phyloP scores from a whole-genome alignment of 1,284 basidiomycete genomes.

The Leucoagaricus sp. region DNA sequence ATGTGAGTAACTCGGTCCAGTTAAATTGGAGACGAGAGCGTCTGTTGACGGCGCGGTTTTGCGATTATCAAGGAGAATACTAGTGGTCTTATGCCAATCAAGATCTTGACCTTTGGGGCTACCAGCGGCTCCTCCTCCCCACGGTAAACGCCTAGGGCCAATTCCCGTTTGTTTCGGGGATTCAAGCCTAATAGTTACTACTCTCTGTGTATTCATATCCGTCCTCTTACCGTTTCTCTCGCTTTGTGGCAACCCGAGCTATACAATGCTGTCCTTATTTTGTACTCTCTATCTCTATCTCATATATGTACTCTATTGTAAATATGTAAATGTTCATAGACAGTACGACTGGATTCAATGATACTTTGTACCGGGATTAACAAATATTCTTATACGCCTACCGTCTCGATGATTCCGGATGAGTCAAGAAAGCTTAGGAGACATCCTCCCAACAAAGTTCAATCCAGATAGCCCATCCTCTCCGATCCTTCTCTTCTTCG shows the following conservation, averaged over 20 bases:
- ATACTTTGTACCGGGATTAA: background rate
- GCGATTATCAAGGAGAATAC: slow-evolving; percentile 35
- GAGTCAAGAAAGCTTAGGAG: background rate
- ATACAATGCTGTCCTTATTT: background rate
- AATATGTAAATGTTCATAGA: background rate
- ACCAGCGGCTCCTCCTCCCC: slow-evolving; percentile 20
- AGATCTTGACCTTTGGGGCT: slow-evolving; percentile 46
- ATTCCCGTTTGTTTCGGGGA: background rate
- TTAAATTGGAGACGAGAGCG: no score
- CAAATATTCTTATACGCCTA: background rate
- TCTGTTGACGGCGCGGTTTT: no score
- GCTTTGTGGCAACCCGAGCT: background rate
- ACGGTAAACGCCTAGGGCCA: background rate
- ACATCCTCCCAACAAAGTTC: slow-evolving; percentile 49
- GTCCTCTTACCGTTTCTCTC: background rate
- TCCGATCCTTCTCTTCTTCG: slow-evolving; percentile 64
- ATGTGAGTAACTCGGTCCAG: slow-evolving; percentile 31
- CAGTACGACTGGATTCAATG: background rate
- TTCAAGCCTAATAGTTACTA: background rate
- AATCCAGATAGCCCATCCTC: slow-evolving; percentile 72
- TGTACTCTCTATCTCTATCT: background rate
- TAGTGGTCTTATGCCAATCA: slow-evolving; percentile 38
- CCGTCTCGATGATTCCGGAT: background rate
- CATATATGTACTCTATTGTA: background rate
- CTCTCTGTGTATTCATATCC: background rate